phyloP scores from a whole-genome alignment of 495 filamentous ascomycete genomes.

The Podospora australis region DNA sequence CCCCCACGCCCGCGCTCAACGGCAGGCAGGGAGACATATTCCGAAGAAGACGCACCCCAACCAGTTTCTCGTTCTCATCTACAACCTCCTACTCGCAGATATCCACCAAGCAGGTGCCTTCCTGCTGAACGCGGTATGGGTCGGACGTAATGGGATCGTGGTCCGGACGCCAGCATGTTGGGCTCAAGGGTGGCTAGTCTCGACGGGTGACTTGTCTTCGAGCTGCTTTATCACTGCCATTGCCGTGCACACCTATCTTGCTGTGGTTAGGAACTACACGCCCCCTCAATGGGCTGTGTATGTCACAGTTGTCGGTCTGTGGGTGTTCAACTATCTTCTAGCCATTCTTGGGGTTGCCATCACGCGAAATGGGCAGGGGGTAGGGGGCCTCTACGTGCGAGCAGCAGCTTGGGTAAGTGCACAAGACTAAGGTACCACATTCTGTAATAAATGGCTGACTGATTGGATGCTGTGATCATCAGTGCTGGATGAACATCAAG shows the following conservation, averaged over 20 bases:
- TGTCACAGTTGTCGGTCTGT: conserved; percentile 42
- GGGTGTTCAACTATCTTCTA: conserved; percentile 54
- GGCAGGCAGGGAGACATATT: neutral
- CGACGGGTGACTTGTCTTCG: conserved; percentile 61
- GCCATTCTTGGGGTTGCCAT: conserved; percentile 48
- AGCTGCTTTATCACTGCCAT: conserved; percentile 67
- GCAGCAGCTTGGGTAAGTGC: conserved; percentile 56
- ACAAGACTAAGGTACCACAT: conserved; percentile 3
- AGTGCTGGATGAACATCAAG: conserved; percentile 66
- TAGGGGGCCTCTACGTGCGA: conserved; percentile 52
- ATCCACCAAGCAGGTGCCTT: conserved; percentile 65
- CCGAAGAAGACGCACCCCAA: conserved; percentile 37
- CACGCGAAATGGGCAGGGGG: conserved; percentile 38
- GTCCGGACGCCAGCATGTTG: conserved; percentile 56
- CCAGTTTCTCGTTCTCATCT: conserved; percentile 68
- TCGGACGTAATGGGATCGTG: conserved; percentile 46
- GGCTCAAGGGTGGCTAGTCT: conserved; percentile 65
- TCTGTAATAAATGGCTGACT: neutral
- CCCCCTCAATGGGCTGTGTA: conserved; percentile 51
- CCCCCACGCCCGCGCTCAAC: neutral
- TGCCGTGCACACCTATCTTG: conserved; percentile 61
- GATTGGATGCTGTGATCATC: neutral
- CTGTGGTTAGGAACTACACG: conserved; percentile 53
- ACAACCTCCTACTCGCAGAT: conserved; percentile 68
- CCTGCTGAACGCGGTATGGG: conserved; percentile 58